A percentile compares a stretch with the other conserved stretches of the same genome.
These are phyloP conservation scores for Brassica rapa DNA, from an alignment of 345 rosid genomes.

Conservation along the genomic window DNA sequence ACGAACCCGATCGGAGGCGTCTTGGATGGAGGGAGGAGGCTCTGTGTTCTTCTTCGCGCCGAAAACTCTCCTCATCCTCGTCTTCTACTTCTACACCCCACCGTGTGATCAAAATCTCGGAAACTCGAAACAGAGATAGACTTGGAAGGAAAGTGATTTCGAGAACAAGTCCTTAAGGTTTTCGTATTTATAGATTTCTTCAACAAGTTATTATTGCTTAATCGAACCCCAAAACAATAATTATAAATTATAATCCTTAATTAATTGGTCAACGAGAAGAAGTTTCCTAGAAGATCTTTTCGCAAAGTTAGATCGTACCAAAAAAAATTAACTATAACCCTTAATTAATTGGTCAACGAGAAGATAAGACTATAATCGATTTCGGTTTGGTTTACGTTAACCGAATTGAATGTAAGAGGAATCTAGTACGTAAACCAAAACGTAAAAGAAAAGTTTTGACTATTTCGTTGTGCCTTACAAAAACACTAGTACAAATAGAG, in stretches of 20 bases:
- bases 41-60: conserved; percentile 87
- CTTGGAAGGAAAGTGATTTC: neutral
- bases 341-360: neutral
- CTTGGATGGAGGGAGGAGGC: conserved; percentile 83
- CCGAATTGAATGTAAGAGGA: neutral
- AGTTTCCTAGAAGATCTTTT: neutral
- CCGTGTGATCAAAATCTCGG: conserved; percentile 8
- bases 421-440: conserved; percentile 2
- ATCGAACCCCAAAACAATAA: neutral
- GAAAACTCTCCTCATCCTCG: conserved; percentile 82
- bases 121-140: neutral
- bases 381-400: neutral
- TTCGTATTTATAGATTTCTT: neutral
- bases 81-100: conserved; percentile 1
- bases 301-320: neutral
- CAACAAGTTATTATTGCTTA: neutral
- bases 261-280: neutral
- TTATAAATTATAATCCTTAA: neutral
- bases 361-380: neutral
- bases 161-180: conserved; percentile 1
- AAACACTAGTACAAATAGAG: conserved; percentile 17
- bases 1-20: conserved; percentile 82
- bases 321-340: neutral
- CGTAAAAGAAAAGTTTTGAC: neutral
- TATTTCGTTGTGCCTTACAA: neutral